Evolutionary conservation across 257 asterid genomes (phyloP).

Genomic region (Rehmannia glutinosa): DNA sequence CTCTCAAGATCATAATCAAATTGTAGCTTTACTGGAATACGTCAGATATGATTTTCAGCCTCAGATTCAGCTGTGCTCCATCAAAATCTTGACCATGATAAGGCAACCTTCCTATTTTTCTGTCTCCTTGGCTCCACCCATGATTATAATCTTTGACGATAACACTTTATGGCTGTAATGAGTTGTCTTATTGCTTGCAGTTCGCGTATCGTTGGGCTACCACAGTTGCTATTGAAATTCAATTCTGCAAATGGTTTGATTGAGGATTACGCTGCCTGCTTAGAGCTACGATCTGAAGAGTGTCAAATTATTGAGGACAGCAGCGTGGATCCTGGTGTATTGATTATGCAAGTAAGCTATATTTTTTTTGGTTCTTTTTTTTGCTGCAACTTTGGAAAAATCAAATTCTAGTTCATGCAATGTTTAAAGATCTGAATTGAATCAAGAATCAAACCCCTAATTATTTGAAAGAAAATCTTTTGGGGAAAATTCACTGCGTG

Average conservation of each 20-base stretch:
- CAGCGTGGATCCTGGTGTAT: slow-evolving; percentile 77
- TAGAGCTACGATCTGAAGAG: slow-evolving; percentile 89
- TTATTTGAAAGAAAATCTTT: background rate
- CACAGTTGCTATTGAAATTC: slow-evolving; percentile 77
- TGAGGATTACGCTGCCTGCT: slow-evolving; percentile 97
- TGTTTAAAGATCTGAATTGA: background rate
- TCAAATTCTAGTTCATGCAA: background rate
- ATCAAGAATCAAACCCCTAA: background rate
- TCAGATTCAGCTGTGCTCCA: slow-evolving; percentile 76
- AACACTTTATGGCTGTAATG: slow-evolving; percentile 4
- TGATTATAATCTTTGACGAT: slow-evolving; percentile 15
- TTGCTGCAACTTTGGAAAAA: background rate
- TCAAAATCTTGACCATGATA: slow-evolving; percentile 79
- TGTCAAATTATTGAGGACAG: slow-evolving; percentile 77
- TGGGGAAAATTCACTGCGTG: background rate
- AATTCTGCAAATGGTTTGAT: slow-evolving; percentile 61
- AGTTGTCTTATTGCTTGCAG: slow-evolving; percentile 43
- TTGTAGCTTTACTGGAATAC: slow-evolving; percentile 75
- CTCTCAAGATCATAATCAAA: slow-evolving; percentile 85
- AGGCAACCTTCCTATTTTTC: slow-evolving; percentile 43
- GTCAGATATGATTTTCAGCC: slow-evolving; percentile 89
- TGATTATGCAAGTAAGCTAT: slow-evolving; percentile 81
- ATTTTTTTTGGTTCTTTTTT: background rate
- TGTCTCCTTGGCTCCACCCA: slow-evolving; percentile 11
- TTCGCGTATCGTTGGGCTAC: slow-evolving; percentile 87